Conservation (phyloP, 202 grass and related monocot species). For the Panicum hallii region DNA sequence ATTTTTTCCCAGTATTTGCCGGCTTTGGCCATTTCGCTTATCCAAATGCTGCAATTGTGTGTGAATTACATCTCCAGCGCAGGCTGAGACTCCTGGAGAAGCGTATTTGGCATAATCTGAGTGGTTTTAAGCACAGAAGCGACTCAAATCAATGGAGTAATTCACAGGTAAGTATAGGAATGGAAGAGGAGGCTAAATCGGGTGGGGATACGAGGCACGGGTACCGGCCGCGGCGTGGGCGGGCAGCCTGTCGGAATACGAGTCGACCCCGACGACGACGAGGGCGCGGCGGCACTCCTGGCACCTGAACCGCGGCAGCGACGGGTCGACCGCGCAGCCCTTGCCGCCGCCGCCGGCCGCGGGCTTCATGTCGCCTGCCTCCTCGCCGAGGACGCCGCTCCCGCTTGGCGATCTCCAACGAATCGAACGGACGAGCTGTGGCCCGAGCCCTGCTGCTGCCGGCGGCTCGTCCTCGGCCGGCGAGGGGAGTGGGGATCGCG, state of each 20-base stretch:
- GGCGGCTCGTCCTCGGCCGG: background rate
- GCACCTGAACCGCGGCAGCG: conserved; percentile 78
- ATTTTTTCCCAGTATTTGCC: background rate
- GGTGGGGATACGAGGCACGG: background rate
- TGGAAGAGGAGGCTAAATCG: conserved; percentile 33
- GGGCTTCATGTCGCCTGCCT: conserved; percentile 51
- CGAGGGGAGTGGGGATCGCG: conserved; percentile 1
- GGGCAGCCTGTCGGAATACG: conserved; percentile 76
- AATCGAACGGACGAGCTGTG: background rate
- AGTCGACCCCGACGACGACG: conserved; percentile 84
- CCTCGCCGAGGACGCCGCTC: background rate
- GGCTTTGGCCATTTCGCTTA: background rate
- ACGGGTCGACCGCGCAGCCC: conserved; percentile 63
- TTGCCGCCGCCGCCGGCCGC: conserved; percentile 45
- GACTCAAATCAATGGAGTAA: background rate
- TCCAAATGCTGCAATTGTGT: background rate
- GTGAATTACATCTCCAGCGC: background rate
- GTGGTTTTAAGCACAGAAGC: background rate
- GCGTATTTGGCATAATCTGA: background rate
- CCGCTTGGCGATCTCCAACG: background rate
- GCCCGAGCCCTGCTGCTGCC: background rate
- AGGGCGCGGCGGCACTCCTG: conserved; percentile 87
- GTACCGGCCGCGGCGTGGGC: conserved; percentile 52
- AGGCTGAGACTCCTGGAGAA: background rate
- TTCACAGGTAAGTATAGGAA: background rate